Evolutionary conservation across 164 flowering plant genomes (phyloP), one percentile per base, ranked within the genome.

Genomic region (Aristolochia fimbriata): DNA sequence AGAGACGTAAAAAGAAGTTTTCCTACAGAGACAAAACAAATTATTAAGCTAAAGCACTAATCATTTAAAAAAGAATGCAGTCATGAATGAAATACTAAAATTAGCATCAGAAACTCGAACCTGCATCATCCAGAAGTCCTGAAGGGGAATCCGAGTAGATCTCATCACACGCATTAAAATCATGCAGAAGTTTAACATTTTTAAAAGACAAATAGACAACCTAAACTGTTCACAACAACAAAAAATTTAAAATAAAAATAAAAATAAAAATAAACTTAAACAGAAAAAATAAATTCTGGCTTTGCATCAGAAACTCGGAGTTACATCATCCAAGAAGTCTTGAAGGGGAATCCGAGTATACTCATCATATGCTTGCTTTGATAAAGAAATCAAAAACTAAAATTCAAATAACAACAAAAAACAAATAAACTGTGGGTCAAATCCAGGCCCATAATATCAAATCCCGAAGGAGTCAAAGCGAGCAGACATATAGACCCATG

Each of bases 321-420:
- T 79, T 64, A 55, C 94, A 86, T 86, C 94, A 84, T 72, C 82
- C 94, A 73, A n/a, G 25, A 63, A 22, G 82, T 83, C 85, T 59
- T 76, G 89, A 86, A 84, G 93, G 93, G 93, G 88, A 86, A 86
- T 84, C 93, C 89, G 82, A 86, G 84, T 74, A 64, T 8, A 70
- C 27, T 83, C 89, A 59, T 86, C 93, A 82, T 71, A 31, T 80
- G 84, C 86, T 55, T 50, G 56, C 49, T 47, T 6, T 49, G 10
- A 47, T 11, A n/a, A 20, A 65, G 14, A 51, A 16, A 45, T 15
- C 47, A 8, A 46, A 43, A 62, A 57, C 27, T 20, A 51, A 11
- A 14, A 12, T 3, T 5, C 23, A 31, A 0, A 25, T 43, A 24
- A 3, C 27, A 1, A 1, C n/a, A 12, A 13, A 55, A 25, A 16